Evolutionary conservation across 345 rosid species (phyloP), one percentile per base, ranked within the genome.

Genomic region (Sonneratia alba): DNA sequence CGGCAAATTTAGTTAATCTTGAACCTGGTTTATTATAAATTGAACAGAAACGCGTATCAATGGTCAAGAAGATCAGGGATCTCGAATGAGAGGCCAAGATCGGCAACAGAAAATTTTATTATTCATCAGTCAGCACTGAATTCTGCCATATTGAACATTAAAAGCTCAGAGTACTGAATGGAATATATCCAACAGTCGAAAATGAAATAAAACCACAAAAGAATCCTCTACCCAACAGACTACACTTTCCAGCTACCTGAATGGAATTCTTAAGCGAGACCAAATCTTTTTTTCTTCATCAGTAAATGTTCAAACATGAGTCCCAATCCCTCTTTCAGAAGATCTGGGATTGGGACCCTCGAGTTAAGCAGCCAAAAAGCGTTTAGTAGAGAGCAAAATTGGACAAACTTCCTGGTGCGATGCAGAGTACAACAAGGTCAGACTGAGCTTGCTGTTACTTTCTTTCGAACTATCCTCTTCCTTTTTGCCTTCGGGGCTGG

Each of bases 391-490:
- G 49, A 68, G 56, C 70, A 68, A 68, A 68, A 68, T 68, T 68
- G 70, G 70, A 62, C 37, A 62, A 21, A 22, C 36, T 22, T 7
- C 32, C 19, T 21, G 69, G 14, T 43, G 36, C 36, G 43, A 10
- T 62, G 66, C 66, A 32, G 36, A 37, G 19, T 27, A 68, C 6
- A 22, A 11, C 2, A 48, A 22, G 64, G 36, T 79, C 78, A 85
- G 1, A 72, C 68, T 15, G 78, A 80, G 57, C 85, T 74, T 62
- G 90, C 81, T 27, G 86, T 67, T 42, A 76, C 96, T 85, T 92
- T 92, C 75, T 84, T 92, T 79, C 92, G 82, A 12, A 89, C 89
- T 38, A 88, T 76, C 81, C 97, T 88, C 81, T 92, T 90, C 77
- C 92, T 86, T 47, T 89, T 74, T 34, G 87, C 84, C 83, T 83